A percentile compares a stretch with the other conserved stretches of the same genome.
phyloP scores from a whole-genome alignment of 73 alveolate genomes.

The Paramecium primaurelia region DNA sequence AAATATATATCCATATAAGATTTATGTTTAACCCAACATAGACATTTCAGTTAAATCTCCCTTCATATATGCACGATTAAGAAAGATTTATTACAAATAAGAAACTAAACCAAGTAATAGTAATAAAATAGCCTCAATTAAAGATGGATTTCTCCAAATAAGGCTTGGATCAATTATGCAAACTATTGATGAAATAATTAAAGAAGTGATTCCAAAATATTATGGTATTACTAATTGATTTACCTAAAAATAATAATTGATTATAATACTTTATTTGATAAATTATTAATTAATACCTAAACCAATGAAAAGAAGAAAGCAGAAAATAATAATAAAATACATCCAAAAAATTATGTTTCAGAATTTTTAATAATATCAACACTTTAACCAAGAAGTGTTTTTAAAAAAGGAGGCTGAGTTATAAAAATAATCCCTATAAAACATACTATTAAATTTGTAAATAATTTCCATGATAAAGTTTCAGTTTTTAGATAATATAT shows the following conservation, averaged over 20 bases:
- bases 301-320: background rate
- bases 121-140: background rate
- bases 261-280: background rate
- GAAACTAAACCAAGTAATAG: background rate
- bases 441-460: background rate
- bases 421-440: background rate
- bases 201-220: background rate
- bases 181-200: background rate
- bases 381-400: background rate
- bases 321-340: background rate
- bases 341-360: background rate
- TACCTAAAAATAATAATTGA: background rate
- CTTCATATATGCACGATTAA: slow-evolving; percentile 30
- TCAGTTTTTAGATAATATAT: slow-evolving; percentile 3
- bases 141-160: background rate
- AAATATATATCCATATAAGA: background rate
- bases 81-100: background rate
- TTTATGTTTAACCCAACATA: slow-evolving; percentile 5
- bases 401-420: background rate
- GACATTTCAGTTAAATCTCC: slow-evolving; percentile 24
- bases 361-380: background rate
- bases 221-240: background rate
- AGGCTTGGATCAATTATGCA: background rate
- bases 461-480: background rate
- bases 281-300: background rate